A percentile compares a stretch with the other conserved stretches of the same genome.
Evolutionary conservation across 2,329 filamentous ascomycete species (phyloP).

Genomic region (Exophiala sideris): DNA sequence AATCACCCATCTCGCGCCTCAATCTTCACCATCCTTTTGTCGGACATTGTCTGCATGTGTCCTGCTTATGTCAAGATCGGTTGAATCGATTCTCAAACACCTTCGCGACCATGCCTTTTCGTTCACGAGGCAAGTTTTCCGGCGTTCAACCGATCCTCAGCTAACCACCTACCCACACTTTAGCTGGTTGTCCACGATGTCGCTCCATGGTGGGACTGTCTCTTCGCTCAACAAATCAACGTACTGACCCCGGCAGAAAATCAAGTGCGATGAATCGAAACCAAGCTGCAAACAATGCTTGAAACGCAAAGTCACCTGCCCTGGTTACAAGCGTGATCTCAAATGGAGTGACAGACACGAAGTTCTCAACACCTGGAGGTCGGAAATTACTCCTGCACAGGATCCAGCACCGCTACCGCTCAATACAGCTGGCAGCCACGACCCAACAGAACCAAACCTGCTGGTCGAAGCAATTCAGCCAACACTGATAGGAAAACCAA

Average conservation of each 20-base stretch:
- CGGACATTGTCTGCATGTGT: background rate
- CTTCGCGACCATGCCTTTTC: conserved; percentile 1
- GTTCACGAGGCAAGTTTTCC: conserved; percentile 13
- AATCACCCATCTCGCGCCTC: background rate
- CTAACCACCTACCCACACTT: conserved; percentile 1
- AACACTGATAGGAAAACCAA: background rate
- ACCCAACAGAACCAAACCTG: conserved; percentile 3
- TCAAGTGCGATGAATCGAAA: conserved; percentile 31
- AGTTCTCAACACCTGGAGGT: conserved; percentile 10
- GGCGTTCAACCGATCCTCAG: background rate
- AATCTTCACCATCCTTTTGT: conserved; percentile 1
- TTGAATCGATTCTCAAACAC: background rate
- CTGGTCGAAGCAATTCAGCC: conserved; percentile 6
- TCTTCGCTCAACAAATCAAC: background rate
- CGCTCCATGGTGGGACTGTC: conserved; percentile 10
- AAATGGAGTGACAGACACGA: conserved; percentile 18
- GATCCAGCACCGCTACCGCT: background rate
- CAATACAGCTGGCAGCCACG: background rate
- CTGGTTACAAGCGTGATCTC: conserved; percentile 13
- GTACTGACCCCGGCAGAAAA: conserved; percentile 12
- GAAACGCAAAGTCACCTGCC: conserved; percentile 25
- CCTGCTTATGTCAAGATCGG: background rate
- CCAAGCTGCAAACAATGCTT: conserved; percentile 27
- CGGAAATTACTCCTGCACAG: background rate
- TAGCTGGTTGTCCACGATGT: conserved; percentile 17